These are phyloP conservation scores for Cladophialophora chaetospira DNA, from an alignment of 2,329 filamentous ascomycete genomes.

Conservation along the genomic window DNA sequence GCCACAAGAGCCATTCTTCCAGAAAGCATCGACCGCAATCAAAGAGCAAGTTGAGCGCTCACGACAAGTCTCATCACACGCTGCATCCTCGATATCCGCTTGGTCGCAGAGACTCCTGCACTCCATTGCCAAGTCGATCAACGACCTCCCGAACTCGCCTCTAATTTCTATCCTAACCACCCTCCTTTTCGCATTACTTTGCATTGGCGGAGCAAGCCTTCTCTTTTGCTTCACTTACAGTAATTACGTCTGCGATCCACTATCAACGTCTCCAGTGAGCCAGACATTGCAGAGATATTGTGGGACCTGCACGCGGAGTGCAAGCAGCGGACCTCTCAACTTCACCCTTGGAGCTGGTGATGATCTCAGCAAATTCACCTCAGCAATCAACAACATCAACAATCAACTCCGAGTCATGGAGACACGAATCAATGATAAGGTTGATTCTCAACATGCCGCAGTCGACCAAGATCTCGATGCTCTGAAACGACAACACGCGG, in stretches of 20 bases:
- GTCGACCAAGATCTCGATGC: constrained; percentile 22
- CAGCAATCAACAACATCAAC: constrained; percentile 26
- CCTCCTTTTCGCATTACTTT: constrained; percentile 15
- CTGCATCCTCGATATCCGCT: constrained; percentile 5
- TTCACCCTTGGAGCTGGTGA: constrained; percentile 18
- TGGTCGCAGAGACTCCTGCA: constrained; percentile 19
- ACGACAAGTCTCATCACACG: constrained; percentile 1
- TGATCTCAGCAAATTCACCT: constrained; percentile 24
- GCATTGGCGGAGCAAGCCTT: constrained; percentile 16
- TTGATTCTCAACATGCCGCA: constrained; percentile 22
- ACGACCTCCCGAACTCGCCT: constrained; percentile 25
- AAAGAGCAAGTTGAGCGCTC: not conserved
- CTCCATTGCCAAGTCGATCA: constrained; percentile 16
- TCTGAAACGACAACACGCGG: constrained; percentile 26
- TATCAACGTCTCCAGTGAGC: constrained; percentile 23
- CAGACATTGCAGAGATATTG: constrained; percentile 28
- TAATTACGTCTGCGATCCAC: constrained; percentile 25
- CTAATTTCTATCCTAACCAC: constrained; percentile 19
- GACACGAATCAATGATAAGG: constrained; percentile 21
- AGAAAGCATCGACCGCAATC: constrained; percentile 7
- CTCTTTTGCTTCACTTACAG: constrained; percentile 29
- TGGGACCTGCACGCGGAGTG: constrained; percentile 22
- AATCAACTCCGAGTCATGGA: constrained; percentile 29
- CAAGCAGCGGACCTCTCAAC: constrained; percentile 13
- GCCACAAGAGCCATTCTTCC: constrained; percentile 11